Conservation (phyloP, 441 rosid genomes). For the Jatropha multifida region DNA sequence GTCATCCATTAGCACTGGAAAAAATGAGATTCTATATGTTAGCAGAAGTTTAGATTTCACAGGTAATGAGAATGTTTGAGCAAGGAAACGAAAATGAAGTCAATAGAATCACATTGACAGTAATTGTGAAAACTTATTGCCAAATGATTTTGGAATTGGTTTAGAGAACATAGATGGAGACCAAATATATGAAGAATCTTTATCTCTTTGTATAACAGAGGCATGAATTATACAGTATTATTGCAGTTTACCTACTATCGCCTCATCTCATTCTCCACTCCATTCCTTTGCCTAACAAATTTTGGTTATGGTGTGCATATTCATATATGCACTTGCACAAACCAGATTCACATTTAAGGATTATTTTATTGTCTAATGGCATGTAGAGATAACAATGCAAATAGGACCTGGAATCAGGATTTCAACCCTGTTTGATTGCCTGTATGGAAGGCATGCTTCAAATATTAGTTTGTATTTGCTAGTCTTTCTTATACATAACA, state of each 20-base stretch:
- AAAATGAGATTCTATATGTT: slow-evolving; percentile 14
- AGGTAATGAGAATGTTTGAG: neutral
- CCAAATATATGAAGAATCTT: neutral
- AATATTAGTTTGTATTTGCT: neutral
- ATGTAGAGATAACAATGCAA: neutral
- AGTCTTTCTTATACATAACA: neutral
- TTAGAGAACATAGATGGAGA: neutral
- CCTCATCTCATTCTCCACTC: neutral
- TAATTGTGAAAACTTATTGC: neutral
- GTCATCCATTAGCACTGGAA: slow-evolving; percentile 89
- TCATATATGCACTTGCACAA: neutral
- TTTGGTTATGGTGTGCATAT: neutral
- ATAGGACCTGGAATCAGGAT: neutral
- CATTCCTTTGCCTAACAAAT: neutral
- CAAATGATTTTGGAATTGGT: neutral
- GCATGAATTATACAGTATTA: neutral
- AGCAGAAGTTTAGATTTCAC: slow-evolving; percentile 11
- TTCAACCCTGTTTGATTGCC: neutral
- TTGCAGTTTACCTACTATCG: neutral
- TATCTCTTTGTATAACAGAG: neutral
- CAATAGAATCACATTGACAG: neutral
- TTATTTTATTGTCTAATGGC: neutral
- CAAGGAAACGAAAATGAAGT: neutral
- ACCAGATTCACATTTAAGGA: neutral
- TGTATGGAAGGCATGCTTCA: neutral